Percentiles rank a stretch among this genome's conserved stretches.
phyloP scores from a whole-genome alignment of 805 yeast genomes.

The Teunomyces panamensis region DNA sequence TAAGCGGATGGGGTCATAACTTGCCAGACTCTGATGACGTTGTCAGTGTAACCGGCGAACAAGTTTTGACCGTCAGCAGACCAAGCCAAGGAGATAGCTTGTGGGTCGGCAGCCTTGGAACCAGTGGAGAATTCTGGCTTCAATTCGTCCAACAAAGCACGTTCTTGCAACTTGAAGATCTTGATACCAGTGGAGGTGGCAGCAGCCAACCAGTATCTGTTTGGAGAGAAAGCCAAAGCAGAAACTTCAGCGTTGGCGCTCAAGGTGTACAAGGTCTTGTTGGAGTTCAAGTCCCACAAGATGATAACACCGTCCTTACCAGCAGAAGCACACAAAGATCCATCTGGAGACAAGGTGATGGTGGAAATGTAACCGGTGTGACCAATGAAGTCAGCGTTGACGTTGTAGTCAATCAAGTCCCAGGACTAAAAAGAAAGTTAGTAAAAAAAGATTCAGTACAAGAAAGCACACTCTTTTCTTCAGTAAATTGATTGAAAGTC shows the following conservation, averaged over 20 bases:
- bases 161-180: slow-evolving; percentile 96
- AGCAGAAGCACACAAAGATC: slow-evolving; percentile 98
- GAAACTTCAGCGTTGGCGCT: slow-evolving; percentile 94
- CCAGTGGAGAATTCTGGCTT: slow-evolving; percentile 93
- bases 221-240: slow-evolving; percentile 99
- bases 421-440: slow-evolving; percentile 75
- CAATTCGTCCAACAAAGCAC: slow-evolving; percentile 92
- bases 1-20: slow-evolving; percentile 82
- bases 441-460: slow-evolving; percentile 14
- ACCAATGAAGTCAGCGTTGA: slow-evolving; percentile 95
- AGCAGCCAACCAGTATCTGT: slow-evolving; percentile 99
- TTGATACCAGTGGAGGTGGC: slow-evolving; percentile 97
- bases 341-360: slow-evolving; percentile 98
- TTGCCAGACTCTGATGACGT: slow-evolving; percentile 99
- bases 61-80: slow-evolving; percentile 99
- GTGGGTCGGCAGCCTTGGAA: slow-evolving; percentile 94
- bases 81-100: slow-evolving; percentile 98
- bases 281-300: slow-evolving; percentile 94
- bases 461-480: neutral
- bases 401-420: slow-evolving; percentile 82
- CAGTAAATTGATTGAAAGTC: slow-evolving; percentile 40
- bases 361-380: slow-evolving; percentile 99
- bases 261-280: slow-evolving; percentile 87
- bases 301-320: slow-evolving; percentile 99
- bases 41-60: slow-evolving; percentile 99